These are phyloP conservation scores for Xylaria flabelliformis DNA, from an alignment of 495 filamentous ascomycete genomes.

Conservation along the genomic window DNA sequence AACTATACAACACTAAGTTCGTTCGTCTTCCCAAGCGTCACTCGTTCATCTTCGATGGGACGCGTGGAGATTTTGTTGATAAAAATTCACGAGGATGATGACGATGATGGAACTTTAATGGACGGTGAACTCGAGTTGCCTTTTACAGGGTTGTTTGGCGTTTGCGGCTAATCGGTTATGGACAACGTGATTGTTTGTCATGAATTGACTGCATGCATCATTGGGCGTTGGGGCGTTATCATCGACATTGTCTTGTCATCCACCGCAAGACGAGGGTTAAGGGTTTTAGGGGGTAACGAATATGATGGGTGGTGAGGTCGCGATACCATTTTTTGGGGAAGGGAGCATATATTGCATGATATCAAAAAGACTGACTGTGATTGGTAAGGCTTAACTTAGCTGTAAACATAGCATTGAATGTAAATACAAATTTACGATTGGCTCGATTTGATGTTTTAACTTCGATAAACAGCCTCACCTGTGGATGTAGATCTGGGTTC, in stretches of 20 bases:
- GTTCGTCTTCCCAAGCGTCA: neutral
- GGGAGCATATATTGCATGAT: neutral
- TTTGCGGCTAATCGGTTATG: neutral
- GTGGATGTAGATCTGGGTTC: neutral
- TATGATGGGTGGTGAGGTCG: neutral
- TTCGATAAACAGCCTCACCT: neutral
- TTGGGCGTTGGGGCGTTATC: conserved; percentile 17
- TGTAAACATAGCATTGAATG: conserved; percentile 11
- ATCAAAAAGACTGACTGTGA: neutral
- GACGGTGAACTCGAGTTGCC: neutral
- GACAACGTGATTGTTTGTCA: neutral
- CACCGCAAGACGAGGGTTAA: neutral
- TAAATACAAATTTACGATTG: conserved; percentile 3
- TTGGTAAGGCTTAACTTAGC: neutral
- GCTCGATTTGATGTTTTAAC: neutral
- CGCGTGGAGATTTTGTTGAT: neutral
- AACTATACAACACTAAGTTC: conserved; percentile 13
- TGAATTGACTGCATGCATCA: conserved; percentile 10
- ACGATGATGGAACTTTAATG: neutral
- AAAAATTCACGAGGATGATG: conserved; percentile 1
- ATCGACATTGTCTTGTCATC: neutral
- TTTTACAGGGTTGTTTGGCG: conserved; percentile 3
- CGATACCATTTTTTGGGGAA: conserved; percentile 4
- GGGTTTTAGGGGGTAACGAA: neutral
- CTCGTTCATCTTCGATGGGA: neutral